These are phyloP conservation scores for Pistacia atlantica DNA, from an alignment of 345 rosid species.

Conservation along the genomic window DNA sequence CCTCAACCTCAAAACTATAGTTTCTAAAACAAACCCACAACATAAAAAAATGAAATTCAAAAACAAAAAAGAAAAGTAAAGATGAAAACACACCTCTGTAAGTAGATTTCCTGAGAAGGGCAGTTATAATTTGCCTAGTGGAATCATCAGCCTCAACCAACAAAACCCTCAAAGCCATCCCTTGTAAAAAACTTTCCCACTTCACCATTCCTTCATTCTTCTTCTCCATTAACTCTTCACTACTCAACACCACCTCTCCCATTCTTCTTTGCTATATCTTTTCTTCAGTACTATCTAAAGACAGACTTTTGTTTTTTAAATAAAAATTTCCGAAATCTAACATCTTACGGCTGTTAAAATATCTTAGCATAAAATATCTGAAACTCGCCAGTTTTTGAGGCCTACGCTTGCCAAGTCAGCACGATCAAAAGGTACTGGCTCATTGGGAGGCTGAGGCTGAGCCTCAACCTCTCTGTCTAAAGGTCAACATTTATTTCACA, in stretches of 20 bases:
- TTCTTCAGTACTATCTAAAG: too few relatives aligned
- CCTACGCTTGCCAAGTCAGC: conserved; percentile 22
- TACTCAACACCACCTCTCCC: conserved; percentile 27
- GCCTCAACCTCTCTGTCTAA: too few relatives aligned
- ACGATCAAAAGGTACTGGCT: conserved; percentile 13
- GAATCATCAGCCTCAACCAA: conserved; percentile 96
- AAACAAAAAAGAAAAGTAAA: background rate
- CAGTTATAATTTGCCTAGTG: conserved; percentile 83
- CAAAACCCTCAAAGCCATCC: conserved; percentile 67
- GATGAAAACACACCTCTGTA: conserved; percentile 63
- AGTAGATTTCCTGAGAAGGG: conserved; percentile 85
- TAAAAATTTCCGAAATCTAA: conserved; percentile 5
- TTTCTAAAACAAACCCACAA: background rate
- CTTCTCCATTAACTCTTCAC: conserved; percentile 21
- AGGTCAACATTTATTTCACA: conserved; percentile 2
- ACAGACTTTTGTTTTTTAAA: background rate
- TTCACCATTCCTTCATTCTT: conserved; percentile 41
- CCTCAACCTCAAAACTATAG: background rate
- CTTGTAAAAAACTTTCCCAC: conserved; percentile 77
- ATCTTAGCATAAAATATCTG: conserved; percentile 12
- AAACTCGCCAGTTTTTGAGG: background rate
- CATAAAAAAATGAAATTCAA: background rate
- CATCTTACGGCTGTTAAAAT: background rate
- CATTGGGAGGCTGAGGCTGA: conserved; percentile 12
- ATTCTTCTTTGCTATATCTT: background rate